phyloP scores from a whole-genome alignment of 78 protist species.

The Pigoraptor vietnamica region DNA sequence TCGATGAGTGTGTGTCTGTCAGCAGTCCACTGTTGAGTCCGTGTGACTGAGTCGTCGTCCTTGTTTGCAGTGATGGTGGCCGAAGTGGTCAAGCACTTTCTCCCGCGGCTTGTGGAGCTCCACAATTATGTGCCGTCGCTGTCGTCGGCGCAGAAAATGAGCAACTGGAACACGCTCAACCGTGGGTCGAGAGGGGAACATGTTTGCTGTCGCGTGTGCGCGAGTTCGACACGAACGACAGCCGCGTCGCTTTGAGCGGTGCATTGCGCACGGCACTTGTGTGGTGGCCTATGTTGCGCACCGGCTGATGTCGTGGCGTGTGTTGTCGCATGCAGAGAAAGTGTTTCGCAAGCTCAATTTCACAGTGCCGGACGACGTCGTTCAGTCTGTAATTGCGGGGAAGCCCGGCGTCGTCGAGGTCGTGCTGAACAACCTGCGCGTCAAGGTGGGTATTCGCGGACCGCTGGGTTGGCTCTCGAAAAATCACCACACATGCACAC shows the following conservation, averaged over 20 bases:
- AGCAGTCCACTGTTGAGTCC: not conserved
- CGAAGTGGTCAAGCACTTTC: slow-evolving; percentile 43
- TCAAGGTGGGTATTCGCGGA: not conserved
- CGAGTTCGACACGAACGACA: not conserved
- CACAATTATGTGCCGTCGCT: slow-evolving; percentile 68
- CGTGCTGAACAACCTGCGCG: slow-evolving; percentile 1
- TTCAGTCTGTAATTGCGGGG: not conserved
- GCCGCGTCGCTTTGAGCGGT: no score
- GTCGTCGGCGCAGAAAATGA: slow-evolving; percentile 25
- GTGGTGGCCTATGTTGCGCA: no score
- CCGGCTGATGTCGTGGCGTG: not conserved
- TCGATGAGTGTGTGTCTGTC: not conserved
- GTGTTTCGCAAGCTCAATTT: not conserved
- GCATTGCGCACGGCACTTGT: no score
- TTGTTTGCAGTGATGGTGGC: slow-evolving; percentile 34
- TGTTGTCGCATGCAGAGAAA: not conserved
- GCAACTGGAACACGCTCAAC: slow-evolving; percentile 67
- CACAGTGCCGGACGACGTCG: not conserved
- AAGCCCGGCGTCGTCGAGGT: not conserved
- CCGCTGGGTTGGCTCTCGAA: no score
- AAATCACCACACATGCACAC: not conserved
- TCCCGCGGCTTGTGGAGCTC: slow-evolving; percentile 50
- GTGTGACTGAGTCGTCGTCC: not conserved
- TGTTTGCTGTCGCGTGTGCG: not conserved
- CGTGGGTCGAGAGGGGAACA: not conserved